phyloP scores from a whole-genome alignment of 2,329 filamentous ascomycete genomes.

The Fusarium domesticum region DNA sequence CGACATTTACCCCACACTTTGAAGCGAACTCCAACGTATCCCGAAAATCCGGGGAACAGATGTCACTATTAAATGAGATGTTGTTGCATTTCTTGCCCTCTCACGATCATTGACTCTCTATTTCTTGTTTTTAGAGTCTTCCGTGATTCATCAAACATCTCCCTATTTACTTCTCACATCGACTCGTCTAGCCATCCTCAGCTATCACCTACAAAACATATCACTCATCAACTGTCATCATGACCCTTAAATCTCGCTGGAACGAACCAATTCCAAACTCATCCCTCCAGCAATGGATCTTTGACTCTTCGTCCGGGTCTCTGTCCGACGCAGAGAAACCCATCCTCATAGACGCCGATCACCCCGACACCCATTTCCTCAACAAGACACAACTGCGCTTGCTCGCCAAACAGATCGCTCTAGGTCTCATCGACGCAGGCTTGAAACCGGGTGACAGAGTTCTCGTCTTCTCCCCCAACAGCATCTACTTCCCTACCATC shows the following conservation, averaged over 20 bases:
- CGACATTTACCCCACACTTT: slow-evolving; percentile 4
- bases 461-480: slow-evolving; percentile 72
- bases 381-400: slow-evolving; percentile 62
- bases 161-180: not conserved
- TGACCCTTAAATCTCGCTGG: slow-evolving; percentile 49
- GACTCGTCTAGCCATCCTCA: not conserved
- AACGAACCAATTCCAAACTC: slow-evolving; percentile 41
- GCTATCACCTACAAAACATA: not conserved
- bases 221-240: slow-evolving; percentile 18
- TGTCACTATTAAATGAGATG: not conserved
- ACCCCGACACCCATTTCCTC: slow-evolving; percentile 64
- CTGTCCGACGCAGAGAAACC: slow-evolving; percentile 38
- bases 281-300: slow-evolving; percentile 55
- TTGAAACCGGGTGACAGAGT: slow-evolving; percentile 66
- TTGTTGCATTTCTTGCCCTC: not conserved
- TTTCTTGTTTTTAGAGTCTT: too few species aligned
- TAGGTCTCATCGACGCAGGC: slow-evolving; percentile 62
- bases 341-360: slow-evolving; percentile 61
- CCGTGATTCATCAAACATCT: too few species aligned
- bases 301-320: slow-evolving; percentile 43
- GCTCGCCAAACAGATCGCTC: slow-evolving; percentile 68
- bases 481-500: slow-evolving; percentile 66
- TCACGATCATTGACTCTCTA: too few species aligned
- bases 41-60: not conserved
- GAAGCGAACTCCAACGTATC: not conserved